These are phyloP conservation scores for Verticillium albo-atrum DNA, from an alignment of 2,329 filamentous ascomycete species.

Conservation along the genomic window DNA sequence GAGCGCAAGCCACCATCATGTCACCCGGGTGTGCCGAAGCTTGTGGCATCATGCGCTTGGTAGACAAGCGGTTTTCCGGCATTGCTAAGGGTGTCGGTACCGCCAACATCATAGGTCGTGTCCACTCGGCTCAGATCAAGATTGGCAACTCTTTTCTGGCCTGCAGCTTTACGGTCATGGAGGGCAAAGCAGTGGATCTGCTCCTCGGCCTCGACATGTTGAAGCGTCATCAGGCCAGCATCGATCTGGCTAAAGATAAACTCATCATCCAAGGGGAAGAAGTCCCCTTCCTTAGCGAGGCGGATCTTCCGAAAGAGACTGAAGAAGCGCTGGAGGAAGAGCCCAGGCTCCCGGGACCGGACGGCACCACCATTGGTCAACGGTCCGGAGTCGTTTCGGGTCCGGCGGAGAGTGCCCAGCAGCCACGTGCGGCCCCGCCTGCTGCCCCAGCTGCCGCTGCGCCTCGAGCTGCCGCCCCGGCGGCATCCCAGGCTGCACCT, in stretches of 20 bases:
- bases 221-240: slow-evolving; percentile 88
- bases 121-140: slow-evolving; percentile 92
- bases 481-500: slow-evolving; percentile 19
- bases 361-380: slow-evolving; percentile 83
- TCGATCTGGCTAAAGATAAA: slow-evolving; percentile 80
- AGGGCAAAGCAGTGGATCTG: slow-evolving; percentile 93
- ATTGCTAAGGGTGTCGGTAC: slow-evolving; percentile 93
- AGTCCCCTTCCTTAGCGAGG: slow-evolving; percentile 85
- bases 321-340: slow-evolving; percentile 72
- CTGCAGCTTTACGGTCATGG: slow-evolving; percentile 98
- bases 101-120: slow-evolving; percentile 87
- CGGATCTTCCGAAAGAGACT: slow-evolving; percentile 83
- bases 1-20: slow-evolving; percentile 98
- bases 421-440: slow-evolving; percentile 18
- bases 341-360: slow-evolving; percentile 78
- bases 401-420: slow-evolving; percentile 29
- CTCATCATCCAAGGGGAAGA: slow-evolving; percentile 85
- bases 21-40: slow-evolving; percentile 85
- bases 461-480: slow-evolving; percentile 17
- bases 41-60: slow-evolving; percentile 93
- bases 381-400: slow-evolving; percentile 71
- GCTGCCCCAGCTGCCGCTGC: slow-evolving; percentile 16
- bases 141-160: slow-evolving; percentile 83
- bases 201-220: slow-evolving; percentile 94
- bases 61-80: slow-evolving; percentile 88